These are phyloP conservation scores for Fusarium sp. DNA, from an alignment of 2,329 filamentous ascomycete genomes.

Conservation along the genomic window DNA sequence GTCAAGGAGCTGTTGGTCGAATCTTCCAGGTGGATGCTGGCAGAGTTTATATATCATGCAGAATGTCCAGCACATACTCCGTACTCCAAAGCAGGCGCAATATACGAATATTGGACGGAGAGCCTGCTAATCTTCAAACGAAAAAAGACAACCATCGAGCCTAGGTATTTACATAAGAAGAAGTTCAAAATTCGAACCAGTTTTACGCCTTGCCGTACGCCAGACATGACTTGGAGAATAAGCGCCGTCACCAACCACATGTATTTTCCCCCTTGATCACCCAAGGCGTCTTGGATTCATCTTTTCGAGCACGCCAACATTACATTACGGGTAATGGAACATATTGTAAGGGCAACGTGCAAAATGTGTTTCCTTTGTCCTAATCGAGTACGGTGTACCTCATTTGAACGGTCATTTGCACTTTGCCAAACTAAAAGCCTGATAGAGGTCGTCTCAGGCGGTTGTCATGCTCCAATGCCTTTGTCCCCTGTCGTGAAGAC, in stretches of 20 bases:
- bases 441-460: constrained; percentile 19
- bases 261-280: not conserved
- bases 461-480: constrained; percentile 25
- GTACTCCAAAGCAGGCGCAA: not conserved
- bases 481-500: constrained; percentile 33
- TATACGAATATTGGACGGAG: not conserved
- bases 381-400: not conserved
- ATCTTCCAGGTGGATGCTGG: not conserved
- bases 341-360: not conserved
- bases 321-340: not conserved
- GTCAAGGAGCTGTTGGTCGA: constrained; percentile 1
- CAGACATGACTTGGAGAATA: constrained; percentile 4
- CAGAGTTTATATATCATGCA: not conserved
- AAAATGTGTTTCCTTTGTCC: not conserved
- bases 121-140: not conserved
- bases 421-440: not conserved
- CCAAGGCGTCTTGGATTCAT: not conserved
- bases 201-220: constrained; percentile 3
- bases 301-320: not conserved
- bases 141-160: not conserved
- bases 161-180: constrained; percentile 9
- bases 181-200: constrained; percentile 9
- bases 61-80: no score
- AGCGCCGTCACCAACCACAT: constrained; percentile 4
- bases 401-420: not conserved